Percentiles rank a stretch among this genome's conserved stretches.
phyloP scores from a whole-genome alignment of 2,329 filamentous ascomycete species.

The Cytospora leucostoma region DNA sequence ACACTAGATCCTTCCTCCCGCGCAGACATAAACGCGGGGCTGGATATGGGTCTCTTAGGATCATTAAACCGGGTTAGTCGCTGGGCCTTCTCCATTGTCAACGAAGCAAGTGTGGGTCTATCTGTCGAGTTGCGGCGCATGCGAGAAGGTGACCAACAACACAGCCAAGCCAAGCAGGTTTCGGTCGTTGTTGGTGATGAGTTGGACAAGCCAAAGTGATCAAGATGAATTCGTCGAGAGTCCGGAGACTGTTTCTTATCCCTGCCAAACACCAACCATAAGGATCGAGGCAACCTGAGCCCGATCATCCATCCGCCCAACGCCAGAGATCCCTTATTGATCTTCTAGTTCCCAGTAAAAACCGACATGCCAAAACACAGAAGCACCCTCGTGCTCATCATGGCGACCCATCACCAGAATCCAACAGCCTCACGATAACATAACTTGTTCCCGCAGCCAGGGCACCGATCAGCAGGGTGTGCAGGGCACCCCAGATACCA shows the following conservation, averaged over 20 bases:
- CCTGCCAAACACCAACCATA: not conserved
- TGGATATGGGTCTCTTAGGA: too few relatives aligned
- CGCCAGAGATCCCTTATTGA: not conserved
- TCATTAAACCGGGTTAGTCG: too few relatives aligned
- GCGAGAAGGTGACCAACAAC: not conserved
- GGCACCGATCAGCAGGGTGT: constrained; percentile 66
- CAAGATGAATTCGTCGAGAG: not conserved
- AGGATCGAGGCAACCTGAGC: not conserved
- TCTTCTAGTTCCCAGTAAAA: too few relatives aligned
- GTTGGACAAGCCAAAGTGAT: not conserved
- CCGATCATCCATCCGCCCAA: not conserved
- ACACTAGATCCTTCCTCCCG: too few relatives aligned
- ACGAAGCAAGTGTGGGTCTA: not conserved
- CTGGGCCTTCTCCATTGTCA: not conserved
- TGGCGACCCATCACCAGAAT: constrained; percentile 35
- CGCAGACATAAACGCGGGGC: too few relatives aligned
- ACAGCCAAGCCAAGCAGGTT: not conserved
- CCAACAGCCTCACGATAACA: constrained; percentile 60
- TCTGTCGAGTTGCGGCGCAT: not conserved
- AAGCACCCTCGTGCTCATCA: not conserved
- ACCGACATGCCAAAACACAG: not conserved
- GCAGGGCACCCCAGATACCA: constrained; percentile 60
- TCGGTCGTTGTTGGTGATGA: not conserved
- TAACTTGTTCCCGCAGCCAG: constrained; percentile 68
- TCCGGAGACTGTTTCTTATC: not conserved